Conservation (phyloP, 2,329 filamentous ascomycete species). For the Claviceps sp. region DNA sequence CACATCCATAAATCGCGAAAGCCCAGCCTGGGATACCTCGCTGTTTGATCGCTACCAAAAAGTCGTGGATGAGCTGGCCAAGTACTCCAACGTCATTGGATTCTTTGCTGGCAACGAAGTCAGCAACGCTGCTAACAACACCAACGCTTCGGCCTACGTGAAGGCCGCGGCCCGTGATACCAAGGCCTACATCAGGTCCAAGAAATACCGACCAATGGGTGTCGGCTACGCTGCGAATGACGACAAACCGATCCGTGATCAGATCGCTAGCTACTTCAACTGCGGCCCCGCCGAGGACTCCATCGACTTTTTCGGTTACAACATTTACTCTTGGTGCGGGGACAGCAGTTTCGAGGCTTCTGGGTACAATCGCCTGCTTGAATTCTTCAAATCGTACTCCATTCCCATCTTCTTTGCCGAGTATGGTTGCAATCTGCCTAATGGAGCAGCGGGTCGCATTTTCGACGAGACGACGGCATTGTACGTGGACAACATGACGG, state of each 20-base stretch:
- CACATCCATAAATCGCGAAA: slow-evolving; percentile 72
- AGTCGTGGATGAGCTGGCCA: slow-evolving; percentile 68
- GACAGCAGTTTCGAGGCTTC: slow-evolving; percentile 63
- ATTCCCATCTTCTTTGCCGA: slow-evolving; percentile 97
- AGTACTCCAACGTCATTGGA: slow-evolving; percentile 85
- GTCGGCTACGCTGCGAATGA: slow-evolving; percentile 97
- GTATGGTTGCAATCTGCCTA: slow-evolving; percentile 79
- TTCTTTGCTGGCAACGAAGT: slow-evolving; percentile 99
- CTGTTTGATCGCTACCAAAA: slow-evolving; percentile 70
- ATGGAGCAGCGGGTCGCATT: slow-evolving; percentile 50
- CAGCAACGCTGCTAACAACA: slow-evolving; percentile 79
- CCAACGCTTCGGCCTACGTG: slow-evolving; percentile 79
- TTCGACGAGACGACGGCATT: slow-evolving; percentile 80
- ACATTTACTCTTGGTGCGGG: slow-evolving; percentile 99
- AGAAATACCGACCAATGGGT: slow-evolving; percentile 65
- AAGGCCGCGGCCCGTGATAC: slow-evolving; percentile 95
- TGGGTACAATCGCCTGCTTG: slow-evolving; percentile 67
- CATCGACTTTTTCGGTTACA: slow-evolving; percentile 99
- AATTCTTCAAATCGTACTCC: slow-evolving; percentile 79
- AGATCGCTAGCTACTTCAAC: slow-evolving; percentile 89
- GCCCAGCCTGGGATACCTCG: slow-evolving; percentile 63
- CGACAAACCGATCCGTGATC: slow-evolving; percentile 65
- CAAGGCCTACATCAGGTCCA: slow-evolving; percentile 81
- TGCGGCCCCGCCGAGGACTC: slow-evolving; percentile 52
- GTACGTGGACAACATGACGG: slow-evolving; percentile 67